Base-by-base conservation (phyloP, 352 stramenopile species). In the Phytophthora crassamura region DNA sequence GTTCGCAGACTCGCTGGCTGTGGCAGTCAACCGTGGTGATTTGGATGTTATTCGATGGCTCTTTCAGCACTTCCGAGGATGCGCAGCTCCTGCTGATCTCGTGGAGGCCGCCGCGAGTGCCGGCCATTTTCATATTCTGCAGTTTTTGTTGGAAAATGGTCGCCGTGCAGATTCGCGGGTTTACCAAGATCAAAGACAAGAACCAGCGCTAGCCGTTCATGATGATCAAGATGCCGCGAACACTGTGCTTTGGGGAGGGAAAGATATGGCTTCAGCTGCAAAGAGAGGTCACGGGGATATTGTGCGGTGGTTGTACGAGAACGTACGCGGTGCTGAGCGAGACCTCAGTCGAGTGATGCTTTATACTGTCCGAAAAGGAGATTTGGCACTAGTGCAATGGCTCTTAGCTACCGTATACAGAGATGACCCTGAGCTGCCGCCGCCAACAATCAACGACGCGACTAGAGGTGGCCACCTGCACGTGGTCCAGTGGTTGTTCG, bases 341-440 rank as follows among this genome's bases (percentile, higher is more conserved):
- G 47, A 59, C 4, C 36, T 59, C 39, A 56, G 36, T 40, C 38
- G 58, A 7, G 51, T 77, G 14, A 70, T 73, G 59, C 20, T 47
- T 15, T 67, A 70, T 41, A 39, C 62, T 40, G 59, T 71, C 9
- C 58, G 64, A 16, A 60, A 66, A 50, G 63, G 68, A 20, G 58
- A 73, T 25, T 38, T 76, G 12, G 20, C 25, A 10, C 52, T 76
- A 4, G 56, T 73, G 11, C 30, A 76, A 43, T 76, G 68, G 68
- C 53, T 77, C 14, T 49, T 77, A 34, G 39, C 38, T 9, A 62
- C 59, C 25, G 57, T 67, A 7, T 72, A 75, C 36, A 22, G 42
- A 43, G 49, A 67, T 32, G 32, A 49, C 7, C 56, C 59, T 4
- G 39, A 72, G 15, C 36, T 71, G 10, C 49, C 56, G 7, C 67